phyloP scores from a whole-genome alignment of 352 stramenopile genomes.

The Phytophthora foliorum region DNA sequence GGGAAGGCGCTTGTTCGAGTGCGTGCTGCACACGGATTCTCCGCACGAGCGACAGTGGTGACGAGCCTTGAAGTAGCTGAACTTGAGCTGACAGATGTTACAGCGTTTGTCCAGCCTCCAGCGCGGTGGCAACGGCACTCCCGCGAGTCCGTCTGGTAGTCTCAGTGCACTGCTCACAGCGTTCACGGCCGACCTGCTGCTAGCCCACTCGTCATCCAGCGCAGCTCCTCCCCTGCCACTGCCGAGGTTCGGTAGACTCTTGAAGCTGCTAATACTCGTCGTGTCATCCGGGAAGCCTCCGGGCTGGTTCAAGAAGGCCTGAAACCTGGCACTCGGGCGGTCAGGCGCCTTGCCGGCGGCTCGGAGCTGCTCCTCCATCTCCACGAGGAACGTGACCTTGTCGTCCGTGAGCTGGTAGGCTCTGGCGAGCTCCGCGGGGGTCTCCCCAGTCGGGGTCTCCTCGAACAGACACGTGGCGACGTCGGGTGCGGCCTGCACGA shows the following conservation, averaged over 20 bases:
- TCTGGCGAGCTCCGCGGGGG: constrained; percentile 67
- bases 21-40: constrained; percentile 84
- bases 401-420: constrained; percentile 58
- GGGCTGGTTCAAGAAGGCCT: constrained; percentile 51
- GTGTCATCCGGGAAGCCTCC: constrained; percentile 40
- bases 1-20: constrained; percentile 75
- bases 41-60: constrained; percentile 93
- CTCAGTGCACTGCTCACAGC: constrained; percentile 38
- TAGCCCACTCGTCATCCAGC: constrained; percentile 33
- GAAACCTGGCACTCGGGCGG: constrained; percentile 61
- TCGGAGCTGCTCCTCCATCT: constrained; percentile 56
- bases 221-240: constrained; percentile 22
- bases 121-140: constrained; percentile 59
- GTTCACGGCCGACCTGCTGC: constrained; percentile 30
- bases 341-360: constrained; percentile 53
- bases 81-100: constrained; percentile 88
- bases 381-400: constrained; percentile 57
- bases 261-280: constrained; percentile 42
- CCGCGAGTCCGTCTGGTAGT: constrained; percentile 40
- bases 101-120: constrained; percentile 85
- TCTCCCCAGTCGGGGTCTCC: constrained; percentile 81
- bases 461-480: constrained; percentile 56
- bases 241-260: constrained; percentile 23
- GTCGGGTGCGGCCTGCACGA: constrained; percentile 60
- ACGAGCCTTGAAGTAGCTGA: constrained; percentile 87